Base-by-base conservation (phyloP, 768 basidiomycete species). In the Boletus huronensis region DNA sequence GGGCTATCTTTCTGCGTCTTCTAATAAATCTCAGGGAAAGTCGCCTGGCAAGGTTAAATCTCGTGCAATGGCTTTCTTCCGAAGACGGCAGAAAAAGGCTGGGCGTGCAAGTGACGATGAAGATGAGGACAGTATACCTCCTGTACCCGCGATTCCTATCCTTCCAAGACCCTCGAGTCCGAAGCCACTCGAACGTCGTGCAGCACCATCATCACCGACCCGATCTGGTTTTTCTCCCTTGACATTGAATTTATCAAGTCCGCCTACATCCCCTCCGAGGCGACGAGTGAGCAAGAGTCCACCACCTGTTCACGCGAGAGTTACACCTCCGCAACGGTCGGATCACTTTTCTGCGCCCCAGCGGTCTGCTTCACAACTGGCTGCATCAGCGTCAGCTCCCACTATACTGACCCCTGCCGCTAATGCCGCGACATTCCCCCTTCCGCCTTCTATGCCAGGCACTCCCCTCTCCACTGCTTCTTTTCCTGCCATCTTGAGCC, bases 1-100 rank as follows among this genome's bases (percentile, higher is more conserved):
- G 3, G 69, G 69, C 2, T 70, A 70, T 48, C 64, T 70, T 39
- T 70, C 69, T n/a, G 68, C 66, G 2, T 72, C 69, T 44, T 70
- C 69, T 1, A 70, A 60, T 52, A 70, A 70, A 49, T 70, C 70
- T 5, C 67, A 50, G 46, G 59, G 62, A 42, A 70, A 70, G 47
- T 66, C 69, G 0, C 38, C 68, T 8, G 42, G 64, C 44, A 70
- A 54, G 21, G 59, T 66, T 10, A 70, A 63, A 52, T 64, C 69
- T 26, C 69, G 70, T 48, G 69, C 69, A 40, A 67, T 70, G 59
- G 62, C 69, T 19, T 70, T 70, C 60, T 70, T 70, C 54, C 62
- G 70, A 40, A 66, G 70, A 29, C 63, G 66, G n/a, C 36, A 58
- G 11, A 72, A 67, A 53, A 72, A 65, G 36, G n/a, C 50, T 6